phyloP scores from a whole-genome alignment of 2,329 filamentous ascomycete species.

The Elsinoe batatas region DNA sequence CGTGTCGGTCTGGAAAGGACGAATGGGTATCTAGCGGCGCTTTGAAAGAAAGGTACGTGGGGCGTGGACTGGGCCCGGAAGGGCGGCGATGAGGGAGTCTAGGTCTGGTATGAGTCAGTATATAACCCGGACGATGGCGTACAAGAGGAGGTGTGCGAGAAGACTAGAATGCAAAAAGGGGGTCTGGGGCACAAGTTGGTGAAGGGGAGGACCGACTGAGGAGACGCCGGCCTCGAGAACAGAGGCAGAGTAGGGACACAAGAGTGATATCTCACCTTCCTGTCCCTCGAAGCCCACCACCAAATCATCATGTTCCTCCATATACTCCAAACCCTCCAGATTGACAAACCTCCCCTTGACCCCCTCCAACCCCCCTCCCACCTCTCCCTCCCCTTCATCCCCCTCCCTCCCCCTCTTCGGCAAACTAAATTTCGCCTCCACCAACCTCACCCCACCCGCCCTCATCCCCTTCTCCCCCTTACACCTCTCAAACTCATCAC shows the following conservation, averaged over 20 bases:
- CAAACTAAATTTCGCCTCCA: slow-evolving; percentile 83
- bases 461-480: slow-evolving; percentile 32
- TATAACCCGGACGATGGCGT: not conserved
- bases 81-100: slow-evolving; percentile 35
- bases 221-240: too few species aligned
- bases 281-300: slow-evolving; percentile 74
- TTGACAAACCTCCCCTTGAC: slow-evolving; percentile 67
- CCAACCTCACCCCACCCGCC: slow-evolving; percentile 65
- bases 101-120: slow-evolving; percentile 31
- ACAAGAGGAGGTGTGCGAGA: not conserved
- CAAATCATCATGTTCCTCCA: slow-evolving; percentile 88
- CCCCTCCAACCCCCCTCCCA: slow-evolving; percentile 41
- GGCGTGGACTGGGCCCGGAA: slow-evolving; percentile 24
- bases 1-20: not conserved
- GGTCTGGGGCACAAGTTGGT: too few species aligned
- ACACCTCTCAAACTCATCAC: slow-evolving; percentile 64
- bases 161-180: not conserved
- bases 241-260: too few species aligned
- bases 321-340: slow-evolving; percentile 77
- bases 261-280: slow-evolving; percentile 28
- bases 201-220: too few species aligned
- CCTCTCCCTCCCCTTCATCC: slow-evolving; percentile 41
- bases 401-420: slow-evolving; percentile 49
- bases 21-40: not conserved
- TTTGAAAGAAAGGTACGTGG: slow-evolving; percentile 1